phyloP scores from a whole-genome alignment of 805 yeast genomes.

The Candida morakotiae region DNA sequence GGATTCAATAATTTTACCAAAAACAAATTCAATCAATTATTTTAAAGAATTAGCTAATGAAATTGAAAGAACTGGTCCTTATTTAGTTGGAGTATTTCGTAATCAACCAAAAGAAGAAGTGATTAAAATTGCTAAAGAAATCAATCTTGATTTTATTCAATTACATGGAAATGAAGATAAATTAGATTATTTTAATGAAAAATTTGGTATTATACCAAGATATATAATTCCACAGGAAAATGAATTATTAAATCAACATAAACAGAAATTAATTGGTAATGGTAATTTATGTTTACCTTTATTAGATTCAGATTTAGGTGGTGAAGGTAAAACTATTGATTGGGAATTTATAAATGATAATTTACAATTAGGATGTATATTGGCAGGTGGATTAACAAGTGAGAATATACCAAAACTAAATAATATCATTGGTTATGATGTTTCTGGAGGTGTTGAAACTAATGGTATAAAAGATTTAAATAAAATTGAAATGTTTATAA shows the following conservation, averaged over 20 bases:
- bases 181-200: slow-evolving; percentile 41
- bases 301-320: slow-evolving; percentile 87
- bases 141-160: slow-evolving; percentile 74
- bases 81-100: slow-evolving; percentile 84
- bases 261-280: slow-evolving; percentile 10
- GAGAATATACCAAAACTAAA: slow-evolving; percentile 53
- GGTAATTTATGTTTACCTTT: slow-evolving; percentile 42
- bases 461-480: slow-evolving; percentile 64
- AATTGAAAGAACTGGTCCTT: slow-evolving; percentile 51
- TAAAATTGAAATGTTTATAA: slow-evolving; percentile 60
- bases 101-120: slow-evolving; percentile 74
- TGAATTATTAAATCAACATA: slow-evolving; percentile 23
- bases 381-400: slow-evolving; percentile 90
- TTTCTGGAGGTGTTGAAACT: slow-evolving; percentile 88
- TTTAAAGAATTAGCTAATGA: slow-evolving; percentile 19
- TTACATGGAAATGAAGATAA: slow-evolving; percentile 67
- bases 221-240: slow-evolving; percentile 57
- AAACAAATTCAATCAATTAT: slow-evolving; percentile 21
- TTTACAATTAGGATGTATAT: slow-evolving; percentile 41
- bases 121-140: slow-evolving; percentile 32
- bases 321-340: slow-evolving; percentile 78
- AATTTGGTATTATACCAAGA: slow-evolving; percentile 68
- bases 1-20: slow-evolving; percentile 9
- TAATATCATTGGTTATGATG: slow-evolving; percentile 88
- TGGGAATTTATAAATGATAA: slow-evolving; percentile 50